Evolutionary conservation across 2,329 filamentous ascomycete species (phyloP).

Genomic region (Phialophora expanda): DNA sequence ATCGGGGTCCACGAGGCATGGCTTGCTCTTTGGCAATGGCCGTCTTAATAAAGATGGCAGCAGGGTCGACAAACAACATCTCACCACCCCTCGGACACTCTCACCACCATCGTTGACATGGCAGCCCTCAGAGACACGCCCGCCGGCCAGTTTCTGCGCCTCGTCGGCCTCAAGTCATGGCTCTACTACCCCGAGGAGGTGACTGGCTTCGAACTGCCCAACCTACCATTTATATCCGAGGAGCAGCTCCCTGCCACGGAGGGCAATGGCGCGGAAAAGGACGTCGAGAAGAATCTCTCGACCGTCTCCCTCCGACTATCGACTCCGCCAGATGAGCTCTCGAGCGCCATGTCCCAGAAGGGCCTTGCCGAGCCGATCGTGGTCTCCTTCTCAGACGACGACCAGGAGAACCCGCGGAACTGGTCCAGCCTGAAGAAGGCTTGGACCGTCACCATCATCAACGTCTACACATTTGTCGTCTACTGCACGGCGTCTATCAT

Average conservation of each 20-base stretch:
- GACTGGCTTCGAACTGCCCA: slow-evolving; percentile 22
- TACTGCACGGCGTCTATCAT: slow-evolving; percentile 47
- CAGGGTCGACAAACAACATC: background rate
- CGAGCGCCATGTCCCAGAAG: slow-evolving; percentile 18
- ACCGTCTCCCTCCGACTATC: slow-evolving; percentile 12
- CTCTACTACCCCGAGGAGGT: slow-evolving; percentile 31
- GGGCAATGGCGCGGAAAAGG: background rate
- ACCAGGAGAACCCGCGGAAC: slow-evolving; percentile 54
- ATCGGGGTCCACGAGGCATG: background rate
- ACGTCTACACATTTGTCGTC: slow-evolving; percentile 48
- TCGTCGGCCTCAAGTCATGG: slow-evolving; percentile 26
- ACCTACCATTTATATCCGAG: slow-evolving; percentile 19
- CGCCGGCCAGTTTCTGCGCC: slow-evolving; percentile 29
- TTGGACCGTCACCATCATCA: slow-evolving; percentile 50
- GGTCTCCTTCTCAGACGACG: slow-evolving; percentile 49
- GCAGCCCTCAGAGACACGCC: slow-evolving; percentile 28
- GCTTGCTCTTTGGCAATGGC: slow-evolving; percentile 4
- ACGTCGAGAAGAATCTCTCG: slow-evolving; percentile 22
- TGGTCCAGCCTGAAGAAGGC: slow-evolving; percentile 47
- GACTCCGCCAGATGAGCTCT: slow-evolving; percentile 14
- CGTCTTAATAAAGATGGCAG: slow-evolving; percentile 10
- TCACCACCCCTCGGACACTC: background rate
- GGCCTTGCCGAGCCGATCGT: slow-evolving; percentile 36
- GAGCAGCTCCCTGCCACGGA: slow-evolving; percentile 2
- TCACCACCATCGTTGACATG: slow-evolving; percentile 7